Evolutionary conservation across 2,329 filamentous ascomycete genomes (phyloP).

Genomic region (Talaromyces sp.): DNA sequence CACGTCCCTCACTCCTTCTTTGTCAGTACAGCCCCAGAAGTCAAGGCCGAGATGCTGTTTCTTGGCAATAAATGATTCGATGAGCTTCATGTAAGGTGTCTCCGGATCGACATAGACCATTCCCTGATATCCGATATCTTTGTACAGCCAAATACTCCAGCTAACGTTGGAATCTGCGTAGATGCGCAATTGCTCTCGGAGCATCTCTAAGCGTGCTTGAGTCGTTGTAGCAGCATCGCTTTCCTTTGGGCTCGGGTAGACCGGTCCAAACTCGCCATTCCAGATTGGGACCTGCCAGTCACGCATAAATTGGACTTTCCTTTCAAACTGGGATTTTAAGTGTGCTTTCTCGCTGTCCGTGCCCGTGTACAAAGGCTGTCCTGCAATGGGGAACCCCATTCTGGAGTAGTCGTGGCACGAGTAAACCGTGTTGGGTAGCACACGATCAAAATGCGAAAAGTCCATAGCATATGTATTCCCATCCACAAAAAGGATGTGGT

Average conservation of each 20-base stretch:
- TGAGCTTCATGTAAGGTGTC: background rate
- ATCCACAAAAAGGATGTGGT: background rate
- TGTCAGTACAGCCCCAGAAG: background rate
- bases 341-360: background rate
- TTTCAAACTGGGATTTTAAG: background rate
- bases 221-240: background rate
- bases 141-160: background rate
- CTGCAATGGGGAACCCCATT: background rate
- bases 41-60: background rate
- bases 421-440: background rate
- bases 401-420: background rate
- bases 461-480: background rate
- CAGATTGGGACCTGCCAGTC: background rate
- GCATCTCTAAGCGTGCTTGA: background rate
- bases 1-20: background rate
- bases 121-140: background rate
- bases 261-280: background rate
- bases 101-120: background rate
- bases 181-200: background rate
- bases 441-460: background rate
- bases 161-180: background rate
- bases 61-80: background rate
- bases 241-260: background rate
- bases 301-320: background rate
- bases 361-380: background rate